A percentile compares a stretch with the other conserved stretches of the same genome.
phyloP scores from a whole-genome alignment of 1,284 basidiomycete species.

The Malassezia yamatoensis region DNA sequence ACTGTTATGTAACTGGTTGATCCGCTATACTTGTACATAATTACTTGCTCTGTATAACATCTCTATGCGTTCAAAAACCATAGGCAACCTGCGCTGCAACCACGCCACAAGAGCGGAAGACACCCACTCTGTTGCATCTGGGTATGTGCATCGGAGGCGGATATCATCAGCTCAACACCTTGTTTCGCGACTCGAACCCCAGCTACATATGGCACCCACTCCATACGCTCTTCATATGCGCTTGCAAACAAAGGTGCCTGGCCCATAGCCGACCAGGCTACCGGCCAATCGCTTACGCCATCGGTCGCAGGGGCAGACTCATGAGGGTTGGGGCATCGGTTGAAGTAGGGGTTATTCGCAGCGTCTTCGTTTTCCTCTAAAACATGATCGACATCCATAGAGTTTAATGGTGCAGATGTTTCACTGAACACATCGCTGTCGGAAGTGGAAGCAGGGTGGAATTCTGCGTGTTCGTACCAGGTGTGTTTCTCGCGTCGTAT shows the following conservation, averaged over 20 bases:
- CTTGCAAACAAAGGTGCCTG: conserved; percentile 27
- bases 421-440: background rate
- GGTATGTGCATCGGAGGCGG: background rate
- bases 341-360: conserved; percentile 11
- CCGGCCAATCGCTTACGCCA: conserved; percentile 9
- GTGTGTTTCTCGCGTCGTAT: conserved; percentile 3
- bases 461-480: conserved; percentile 10
- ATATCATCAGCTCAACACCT: conserved; percentile 8
- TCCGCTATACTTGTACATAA: background rate
- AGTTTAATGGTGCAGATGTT: background rate
- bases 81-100: conserved; percentile 13
- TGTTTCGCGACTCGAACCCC: conserved; percentile 32
- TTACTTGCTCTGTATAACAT: background rate
- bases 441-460: background rate
- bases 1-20: background rate
- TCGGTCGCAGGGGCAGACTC: background rate
- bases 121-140: conserved; percentile 6
- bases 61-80: conserved; percentile 3
- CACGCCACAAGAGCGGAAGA: conserved; percentile 19
- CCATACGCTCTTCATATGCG: conserved; percentile 28
- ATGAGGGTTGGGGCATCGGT: conserved; percentile 8
- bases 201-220: conserved; percentile 43
- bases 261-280: background rate
- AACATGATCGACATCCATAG: conserved; percentile 4
- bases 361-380: conserved; percentile 15